These are phyloP conservation scores for Paramecium octaurelia DNA, from an alignment of 73 alveolate genomes.

Conservation along the genomic window DNA sequence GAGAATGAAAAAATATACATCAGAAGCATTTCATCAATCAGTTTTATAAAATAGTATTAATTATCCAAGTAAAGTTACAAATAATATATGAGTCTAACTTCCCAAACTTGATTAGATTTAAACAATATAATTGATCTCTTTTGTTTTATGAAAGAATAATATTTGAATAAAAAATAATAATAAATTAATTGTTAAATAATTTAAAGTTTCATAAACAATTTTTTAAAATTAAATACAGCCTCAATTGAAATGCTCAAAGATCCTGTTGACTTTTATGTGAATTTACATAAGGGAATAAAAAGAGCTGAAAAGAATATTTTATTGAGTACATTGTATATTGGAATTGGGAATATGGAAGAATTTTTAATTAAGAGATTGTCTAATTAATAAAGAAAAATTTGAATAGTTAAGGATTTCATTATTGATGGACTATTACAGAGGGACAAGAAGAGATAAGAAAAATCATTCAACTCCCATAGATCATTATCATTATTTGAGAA, in stretches of 20 bases:
- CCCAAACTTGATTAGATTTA: background rate
- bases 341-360: constrained; percentile 45
- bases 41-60: too few species aligned
- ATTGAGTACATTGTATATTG: constrained; percentile 31
- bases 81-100: background rate
- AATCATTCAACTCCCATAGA: background rate
- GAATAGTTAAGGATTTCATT: constrained; percentile 40
- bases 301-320: background rate
- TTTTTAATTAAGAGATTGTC: constrained; percentile 2
- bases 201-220: constrained; percentile 1
- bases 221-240: constrained; percentile 1
- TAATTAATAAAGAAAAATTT: background rate
- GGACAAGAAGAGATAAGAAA: constrained; percentile 5
- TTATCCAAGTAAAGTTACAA: background rate
- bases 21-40: background rate
- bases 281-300: constrained; percentile 38
- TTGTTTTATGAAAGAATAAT: background rate
- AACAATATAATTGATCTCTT: background rate
- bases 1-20: background rate
- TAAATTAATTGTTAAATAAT: background rate
- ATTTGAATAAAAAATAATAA: background rate
- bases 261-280: constrained; percentile 44
- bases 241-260: constrained; percentile 3
- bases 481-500: background rate
- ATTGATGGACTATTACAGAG: constrained; percentile 33